Evolutionary conservation across 164 flowering plant genomes (phyloP), one percentile per base, ranked within the genome.

Genomic region (Tetrastigma voinierianum): DNA sequence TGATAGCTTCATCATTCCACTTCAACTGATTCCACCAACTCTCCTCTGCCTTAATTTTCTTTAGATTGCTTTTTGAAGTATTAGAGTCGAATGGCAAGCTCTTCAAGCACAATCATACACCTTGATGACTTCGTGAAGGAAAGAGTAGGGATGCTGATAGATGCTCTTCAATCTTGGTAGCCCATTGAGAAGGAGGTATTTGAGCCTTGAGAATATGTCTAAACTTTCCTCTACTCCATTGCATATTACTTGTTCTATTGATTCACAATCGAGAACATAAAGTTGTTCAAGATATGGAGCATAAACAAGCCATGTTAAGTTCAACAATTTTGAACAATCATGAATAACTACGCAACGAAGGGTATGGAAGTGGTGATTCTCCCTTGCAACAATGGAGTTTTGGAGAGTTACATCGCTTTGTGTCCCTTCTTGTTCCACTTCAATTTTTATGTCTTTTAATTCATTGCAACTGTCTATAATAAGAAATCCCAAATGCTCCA

Each of bases 201-300:
- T 18, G 48, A 64, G 59, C 40, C 40, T 25, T 25, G 40, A 25
- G 40, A 25, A 25, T 25, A 25, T 25, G 40, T 25, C 40, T 0
- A 25, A 25, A 4, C 6, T 25, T 25, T 25, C 40, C 40, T 0
- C 40, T 25, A 25, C 40, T 25, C 40, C 40, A 25, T 25, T 4
- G 6, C 62, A 2, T 13, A 61, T 64, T 3, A 65, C n/a, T 51
- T 51, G 64, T 46, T 48, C 25, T 46, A 70, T 40, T 19, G 40
- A 25, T 25, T 44, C 17, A 1, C 10, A 1, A 23, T 64, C 58
- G 0, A 4, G 9, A 5, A 70, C 24, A 1, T 1, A 0, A 9
- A 70, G 19, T 47, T 9, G 0, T 14, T 57, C 55, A 2, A 70
- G 44, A 14, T 70, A 64, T 57, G 68, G 73, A 59, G 73, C 59